phyloP scores from a whole-genome alignment of 805 yeast genomes.

The Blastobotrys parvus region DNA sequence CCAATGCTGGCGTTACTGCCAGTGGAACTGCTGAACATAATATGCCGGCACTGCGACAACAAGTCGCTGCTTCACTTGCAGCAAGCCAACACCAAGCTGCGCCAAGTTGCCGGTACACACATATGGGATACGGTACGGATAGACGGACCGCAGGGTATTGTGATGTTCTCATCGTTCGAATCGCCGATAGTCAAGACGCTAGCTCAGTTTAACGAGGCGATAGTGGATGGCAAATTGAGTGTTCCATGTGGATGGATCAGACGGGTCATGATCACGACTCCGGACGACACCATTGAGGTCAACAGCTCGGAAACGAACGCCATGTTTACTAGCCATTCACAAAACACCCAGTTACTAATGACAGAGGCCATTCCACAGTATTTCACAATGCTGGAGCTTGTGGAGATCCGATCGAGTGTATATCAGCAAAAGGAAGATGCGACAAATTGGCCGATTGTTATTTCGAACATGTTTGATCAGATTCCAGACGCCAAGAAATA shows the following conservation, averaged over 20 bases:
- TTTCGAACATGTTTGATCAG: constrained; percentile 1
- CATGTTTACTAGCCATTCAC: background rate
- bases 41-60: background rate
- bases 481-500: background rate
- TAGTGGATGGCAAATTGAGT: background rate
- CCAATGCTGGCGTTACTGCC: background rate
- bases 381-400: background rate
- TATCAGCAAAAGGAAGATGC: background rate
- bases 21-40: background rate
- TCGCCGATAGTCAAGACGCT: background rate
- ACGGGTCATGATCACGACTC: background rate
- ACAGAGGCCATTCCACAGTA: constrained; percentile 1
- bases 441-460: background rate
- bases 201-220: background rate
- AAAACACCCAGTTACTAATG: background rate
- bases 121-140: background rate
- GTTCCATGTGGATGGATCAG: background rate
- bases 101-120: background rate
- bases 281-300: background rate
- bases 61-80: background rate
- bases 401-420: background rate
- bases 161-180: background rate
- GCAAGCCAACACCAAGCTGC: background rate
- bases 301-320: background rate
- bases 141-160: background rate